Percentiles rank a stretch among this genome's conserved stretches.
These are phyloP conservation scores for Nemania diffusa DNA, from an alignment of 2,329 filamentous ascomycete species.

Conservation along the genomic window DNA sequence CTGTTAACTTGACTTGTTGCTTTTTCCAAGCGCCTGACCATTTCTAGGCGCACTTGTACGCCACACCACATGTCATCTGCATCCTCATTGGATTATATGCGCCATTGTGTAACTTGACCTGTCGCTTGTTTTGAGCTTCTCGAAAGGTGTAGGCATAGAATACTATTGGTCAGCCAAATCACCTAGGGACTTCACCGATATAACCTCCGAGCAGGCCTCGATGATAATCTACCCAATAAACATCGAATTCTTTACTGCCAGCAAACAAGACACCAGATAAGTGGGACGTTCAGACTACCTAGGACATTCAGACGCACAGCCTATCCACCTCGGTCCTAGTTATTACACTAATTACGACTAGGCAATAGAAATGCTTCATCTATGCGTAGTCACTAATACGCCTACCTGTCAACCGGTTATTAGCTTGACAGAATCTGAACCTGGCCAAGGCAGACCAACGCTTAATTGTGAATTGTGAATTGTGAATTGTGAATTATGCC, in stretches of 20 bases:
- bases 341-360: background rate
- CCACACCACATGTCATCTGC: background rate
- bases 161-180: no score
- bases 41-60: no score
- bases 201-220: background rate
- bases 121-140: background rate
- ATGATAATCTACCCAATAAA: background rate
- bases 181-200: background rate
- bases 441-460: background rate
- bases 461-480: no score
- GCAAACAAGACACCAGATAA: background rate
- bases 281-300: background rate
- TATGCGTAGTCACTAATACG: no score
- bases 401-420: no score
- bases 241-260: background rate
- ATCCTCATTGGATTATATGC: background rate
- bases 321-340: background rate
- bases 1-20: no score
- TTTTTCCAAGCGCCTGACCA: no score
- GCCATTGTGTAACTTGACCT: background rate
- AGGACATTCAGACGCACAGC: background rate
- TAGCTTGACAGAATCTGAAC: background rate
- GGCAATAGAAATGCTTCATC: background rate
- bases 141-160: no score
- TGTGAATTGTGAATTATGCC: no score